phyloP scores from a whole-genome alignment of 164 flowering plant genomes.

The Dillenia suffruticosa region DNA sequence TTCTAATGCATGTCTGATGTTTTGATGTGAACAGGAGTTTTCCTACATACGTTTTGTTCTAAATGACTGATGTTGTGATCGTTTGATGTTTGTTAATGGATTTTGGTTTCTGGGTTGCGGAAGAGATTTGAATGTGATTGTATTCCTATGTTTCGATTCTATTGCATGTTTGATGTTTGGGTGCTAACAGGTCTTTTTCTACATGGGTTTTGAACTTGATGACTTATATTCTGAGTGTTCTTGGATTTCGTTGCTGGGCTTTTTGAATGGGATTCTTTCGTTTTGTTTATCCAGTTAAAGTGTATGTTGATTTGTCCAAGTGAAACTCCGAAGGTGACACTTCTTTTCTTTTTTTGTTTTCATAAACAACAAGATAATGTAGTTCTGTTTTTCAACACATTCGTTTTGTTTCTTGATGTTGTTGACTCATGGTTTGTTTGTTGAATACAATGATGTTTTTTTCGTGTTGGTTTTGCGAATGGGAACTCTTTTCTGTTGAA shows the following conservation, averaged over 20 bases:
- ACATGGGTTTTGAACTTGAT: too few species aligned
- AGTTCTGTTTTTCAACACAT: not conserved
- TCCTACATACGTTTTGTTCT: not conserved
- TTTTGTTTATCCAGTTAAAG: slow-evolving; percentile 14
- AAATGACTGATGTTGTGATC: too few species aligned
- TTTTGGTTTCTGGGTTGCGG: too few species aligned
- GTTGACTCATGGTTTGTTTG: not conserved
- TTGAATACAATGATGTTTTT: slow-evolving; percentile 3
- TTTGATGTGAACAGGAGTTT: not conserved
- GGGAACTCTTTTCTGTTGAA: not conserved
- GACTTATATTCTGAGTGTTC: not conserved
- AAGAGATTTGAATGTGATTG: too few species aligned
- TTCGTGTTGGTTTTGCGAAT: not conserved
- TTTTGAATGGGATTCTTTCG: slow-evolving; percentile 10
- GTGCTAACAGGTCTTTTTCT: too few species aligned
- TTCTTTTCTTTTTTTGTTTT: too few species aligned
- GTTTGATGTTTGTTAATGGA: too few species aligned
- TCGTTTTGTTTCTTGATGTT: too few species aligned
- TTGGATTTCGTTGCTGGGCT: slow-evolving; percentile 3
- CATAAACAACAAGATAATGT: not conserved
- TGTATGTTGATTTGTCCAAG: slow-evolving; percentile 42
- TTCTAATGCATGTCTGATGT: slow-evolving; percentile 17
- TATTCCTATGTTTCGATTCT: not conserved
- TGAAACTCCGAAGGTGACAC: slow-evolving; percentile 3
- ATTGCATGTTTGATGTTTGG: slow-evolving; percentile 9